Base-by-base conservation (phyloP, 1,139 yeast species). In the Meyerozyma carpophila region DNA sequence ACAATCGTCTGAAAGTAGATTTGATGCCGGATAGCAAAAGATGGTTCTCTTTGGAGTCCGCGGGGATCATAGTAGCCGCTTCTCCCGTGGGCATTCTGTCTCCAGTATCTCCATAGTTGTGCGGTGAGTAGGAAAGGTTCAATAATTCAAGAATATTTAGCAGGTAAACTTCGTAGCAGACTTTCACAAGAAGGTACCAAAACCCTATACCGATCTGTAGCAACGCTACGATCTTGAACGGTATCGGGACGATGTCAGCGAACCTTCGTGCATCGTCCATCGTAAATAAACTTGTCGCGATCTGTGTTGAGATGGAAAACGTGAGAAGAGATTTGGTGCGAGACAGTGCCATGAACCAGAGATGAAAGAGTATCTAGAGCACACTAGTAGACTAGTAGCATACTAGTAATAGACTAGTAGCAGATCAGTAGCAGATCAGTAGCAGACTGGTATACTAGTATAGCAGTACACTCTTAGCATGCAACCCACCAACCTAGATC, bases 131-230 rank as follows among this genome's bases (percentile, higher is more conserved):
- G 10, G 76, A 69, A 31, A 73, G 54, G 45, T 65, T 62, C 32
- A 73, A 55, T 8, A 72, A 54, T 31, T 67, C 66, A 25, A 69
- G 52, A 14, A 72, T 61, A 52, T 70, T 73, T 49, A 73, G 54
- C 6, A 49, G 44, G 37, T 62, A 54, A 29, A 48, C 49, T 20
- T 54, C 50, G 45, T 55, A 60, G 44, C 65, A 61, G 20, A 64
- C 50, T 39, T 52, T 51, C 10, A 67, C 64, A 31, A 70, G 52
- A 4, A 56, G 40, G 41, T 61, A 65, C 76, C 77, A 73, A 38
- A 70, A 52, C 7, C 57, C 50, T 3, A 61, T 56, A 0, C 73
- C 75, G 16, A 66, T 45, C 42, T 65, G 63, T 9, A 71, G 47
- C 4, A 67, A 51, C 21, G 65, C 52, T 6, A 69, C 51, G 37